A percentile compares a stretch with the other conserved stretches of the same genome.
These are phyloP conservation scores for Melanopsichium pennsylvanicum DNA, from an alignment of 1,284 basidiomycete species.

Conservation along the genomic window DNA sequence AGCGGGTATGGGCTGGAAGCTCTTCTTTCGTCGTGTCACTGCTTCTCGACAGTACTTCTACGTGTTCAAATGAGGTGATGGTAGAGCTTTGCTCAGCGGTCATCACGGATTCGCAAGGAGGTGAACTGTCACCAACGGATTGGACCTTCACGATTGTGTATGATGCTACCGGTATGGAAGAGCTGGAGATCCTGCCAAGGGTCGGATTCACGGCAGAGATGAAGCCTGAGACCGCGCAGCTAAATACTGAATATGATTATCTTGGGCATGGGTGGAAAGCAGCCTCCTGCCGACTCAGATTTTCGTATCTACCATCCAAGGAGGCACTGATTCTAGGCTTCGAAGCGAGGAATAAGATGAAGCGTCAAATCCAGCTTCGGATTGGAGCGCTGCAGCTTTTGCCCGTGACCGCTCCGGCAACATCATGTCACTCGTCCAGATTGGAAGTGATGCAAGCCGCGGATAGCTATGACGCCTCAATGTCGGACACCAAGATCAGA, in stretches of 20 bases:
- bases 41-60: background rate
- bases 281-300: background rate
- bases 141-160: slow-evolving; percentile 14
- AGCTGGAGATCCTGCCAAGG: background rate
- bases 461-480: background rate
- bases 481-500: background rate
- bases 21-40: slow-evolving; percentile 6
- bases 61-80: background rate
- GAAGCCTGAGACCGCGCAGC: no score
- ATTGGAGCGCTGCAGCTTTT: slow-evolving; percentile 24
- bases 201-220: no score
- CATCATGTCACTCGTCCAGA: background rate
- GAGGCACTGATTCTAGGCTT: slow-evolving; percentile 16
- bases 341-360: background rate
- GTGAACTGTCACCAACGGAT: background rate
- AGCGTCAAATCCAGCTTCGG: background rate
- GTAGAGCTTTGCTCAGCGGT: slow-evolving; percentile 26
- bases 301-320: no score
- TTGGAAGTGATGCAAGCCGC: slow-evolving; percentile 8
- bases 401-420: background rate
- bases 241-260: no score
- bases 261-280: slow-evolving; percentile 7
- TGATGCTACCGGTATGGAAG: background rate
- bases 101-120: background rate
- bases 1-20: slow-evolving; percentile 15